These are phyloP conservation scores for Plasmodium billcollinsi DNA, from an alignment of 169 alveolate genomes.

Conservation along the genomic window DNA sequence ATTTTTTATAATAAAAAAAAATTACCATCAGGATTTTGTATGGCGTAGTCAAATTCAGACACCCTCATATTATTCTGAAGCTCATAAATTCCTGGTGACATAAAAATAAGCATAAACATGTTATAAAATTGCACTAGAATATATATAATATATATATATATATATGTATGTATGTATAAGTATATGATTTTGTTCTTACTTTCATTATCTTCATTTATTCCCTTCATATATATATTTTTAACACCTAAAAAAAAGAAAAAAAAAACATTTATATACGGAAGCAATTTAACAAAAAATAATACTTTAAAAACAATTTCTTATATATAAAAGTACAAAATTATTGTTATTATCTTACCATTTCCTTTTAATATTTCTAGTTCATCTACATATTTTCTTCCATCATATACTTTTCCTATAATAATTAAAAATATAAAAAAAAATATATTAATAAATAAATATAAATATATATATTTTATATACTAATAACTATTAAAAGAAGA, in stretches of 20 bases:
- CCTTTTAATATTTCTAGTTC: slow-evolving; percentile 31
- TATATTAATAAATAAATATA: background rate
- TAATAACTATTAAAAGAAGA: background rate
- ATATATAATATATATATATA: background rate
- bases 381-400: slow-evolving; percentile 36
- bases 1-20: background rate
- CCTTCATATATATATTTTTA: slow-evolving; percentile 30
- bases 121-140: background rate
- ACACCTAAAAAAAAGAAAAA: slow-evolving; percentile 8
- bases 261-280: background rate
- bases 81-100: slow-evolving; percentile 28
- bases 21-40: slow-evolving; percentile 41
- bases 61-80: background rate
- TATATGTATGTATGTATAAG: background rate
- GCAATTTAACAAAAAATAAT: too few relatives aligned
- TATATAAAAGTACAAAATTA: too few relatives aligned
- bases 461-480: slow-evolving; percentile 19
- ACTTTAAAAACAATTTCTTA: too few relatives aligned
- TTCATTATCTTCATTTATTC: slow-evolving; percentile 54
- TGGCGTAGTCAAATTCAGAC: slow-evolving; percentile 58
- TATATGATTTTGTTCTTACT: slow-evolving; percentile 12
- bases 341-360: slow-evolving; percentile 11
- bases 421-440: slow-evolving; percentile 8
- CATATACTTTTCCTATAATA: slow-evolving; percentile 40
- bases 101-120: background rate